phyloP scores from a whole-genome alignment of 2,329 filamentous ascomycete genomes.

The Trichoderma oligosporum region DNA sequence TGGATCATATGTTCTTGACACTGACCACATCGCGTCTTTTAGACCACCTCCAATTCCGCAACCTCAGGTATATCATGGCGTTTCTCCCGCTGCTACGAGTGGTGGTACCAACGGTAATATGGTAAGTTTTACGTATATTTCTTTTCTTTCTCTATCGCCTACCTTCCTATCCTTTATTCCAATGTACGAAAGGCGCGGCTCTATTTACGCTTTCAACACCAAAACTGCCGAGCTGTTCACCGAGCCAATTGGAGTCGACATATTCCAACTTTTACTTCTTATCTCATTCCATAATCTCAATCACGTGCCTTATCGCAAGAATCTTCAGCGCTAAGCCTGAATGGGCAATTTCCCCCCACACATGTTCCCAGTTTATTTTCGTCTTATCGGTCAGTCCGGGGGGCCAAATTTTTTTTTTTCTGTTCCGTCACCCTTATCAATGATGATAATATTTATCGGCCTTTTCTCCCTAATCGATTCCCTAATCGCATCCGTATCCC shows the following conservation, averaged over 20 bases:
- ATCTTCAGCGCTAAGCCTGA: conserved; percentile 24
- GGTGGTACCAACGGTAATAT: conserved; percentile 39
- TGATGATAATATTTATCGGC: conserved; percentile 33
- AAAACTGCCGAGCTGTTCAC: conserved; percentile 7
- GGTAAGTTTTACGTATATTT: conserved; percentile 35
- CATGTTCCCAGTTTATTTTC: conserved; percentile 29
- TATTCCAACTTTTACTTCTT: conserved; percentile 20
- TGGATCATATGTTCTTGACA: not conserved
- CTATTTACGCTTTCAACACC: conserved; percentile 3
- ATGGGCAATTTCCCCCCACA: not conserved
- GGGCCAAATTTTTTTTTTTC: conserved; percentile 35
- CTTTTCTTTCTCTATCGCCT: not conserved
- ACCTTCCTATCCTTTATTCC: not conserved
- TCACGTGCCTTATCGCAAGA: conserved; percentile 23
- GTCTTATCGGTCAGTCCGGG: conserved; percentile 35
- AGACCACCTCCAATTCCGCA: conserved; percentile 17
- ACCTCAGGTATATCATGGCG: conserved; percentile 17
- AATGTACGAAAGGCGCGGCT: not conserved
- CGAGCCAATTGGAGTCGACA: conserved; percentile 17
- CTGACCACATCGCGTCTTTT: conserved; percentile 3
- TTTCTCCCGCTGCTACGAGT: conserved; percentile 40
- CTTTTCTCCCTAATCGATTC: conserved; percentile 28
- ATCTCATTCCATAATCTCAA: conserved; percentile 18
- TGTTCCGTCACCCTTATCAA: conserved; percentile 40
- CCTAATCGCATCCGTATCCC: conserved; percentile 23